Evolutionary conservation across 148 eudicot species (phyloP).

Genomic region (Camellia sinensis): DNA sequence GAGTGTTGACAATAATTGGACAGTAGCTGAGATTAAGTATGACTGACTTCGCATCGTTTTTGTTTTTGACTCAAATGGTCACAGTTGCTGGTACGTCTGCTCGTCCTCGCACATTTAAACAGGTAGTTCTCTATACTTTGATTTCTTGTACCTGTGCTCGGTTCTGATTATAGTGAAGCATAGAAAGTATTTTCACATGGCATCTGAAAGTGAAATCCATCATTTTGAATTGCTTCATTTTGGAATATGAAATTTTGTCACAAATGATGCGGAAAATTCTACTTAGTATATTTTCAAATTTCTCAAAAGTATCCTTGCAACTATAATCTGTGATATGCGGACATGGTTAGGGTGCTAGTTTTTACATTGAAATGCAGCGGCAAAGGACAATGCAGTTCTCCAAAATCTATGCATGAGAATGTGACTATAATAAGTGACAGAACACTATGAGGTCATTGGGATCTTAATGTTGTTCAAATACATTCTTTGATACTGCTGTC

Average conservation of each 20-base stretch:
- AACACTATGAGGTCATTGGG: neutral
- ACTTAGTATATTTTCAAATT: neutral
- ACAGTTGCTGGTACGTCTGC: constrained; percentile 69
- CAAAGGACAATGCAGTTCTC: neutral
- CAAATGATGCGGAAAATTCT: neutral
- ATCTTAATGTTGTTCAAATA: neutral
- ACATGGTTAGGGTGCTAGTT: neutral
- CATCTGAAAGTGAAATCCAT: neutral
- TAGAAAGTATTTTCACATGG: neutral
- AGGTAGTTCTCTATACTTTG: constrained; percentile 31
- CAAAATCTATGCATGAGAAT: neutral
- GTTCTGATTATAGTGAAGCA: neutral
- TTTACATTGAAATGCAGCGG: neutral
- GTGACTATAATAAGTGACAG: neutral
- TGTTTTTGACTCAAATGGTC: constrained; percentile 16
- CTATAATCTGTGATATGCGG: neutral
- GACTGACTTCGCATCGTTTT: neutral
- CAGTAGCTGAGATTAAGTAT: neutral
- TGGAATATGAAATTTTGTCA: neutral
- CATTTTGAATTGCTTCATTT: neutral
- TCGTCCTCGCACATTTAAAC: constrained; percentile 82
- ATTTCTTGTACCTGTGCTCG: neutral
- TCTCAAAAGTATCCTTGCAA: neutral
- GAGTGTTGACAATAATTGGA: neutral
- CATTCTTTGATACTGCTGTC: neutral